Base-by-base conservation (phyloP, 495 filamentous ascomycete species). In the Copromyces sp. region DNA sequence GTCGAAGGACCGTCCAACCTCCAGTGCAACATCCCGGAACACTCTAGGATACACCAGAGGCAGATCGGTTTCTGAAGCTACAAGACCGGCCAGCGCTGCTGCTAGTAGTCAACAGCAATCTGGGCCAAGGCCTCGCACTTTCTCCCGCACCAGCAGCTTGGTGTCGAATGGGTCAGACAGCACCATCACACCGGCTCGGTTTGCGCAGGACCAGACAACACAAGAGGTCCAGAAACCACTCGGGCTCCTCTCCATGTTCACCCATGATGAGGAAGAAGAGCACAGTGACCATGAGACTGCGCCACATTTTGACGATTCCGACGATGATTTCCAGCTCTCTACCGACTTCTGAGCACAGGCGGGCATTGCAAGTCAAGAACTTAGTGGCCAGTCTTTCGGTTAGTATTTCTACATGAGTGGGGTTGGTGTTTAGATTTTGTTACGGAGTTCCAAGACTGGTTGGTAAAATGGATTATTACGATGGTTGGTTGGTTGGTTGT, bases 21-120 rank as follows among this genome's bases (percentile, higher is more conserved):
- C 92, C 24, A 85, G 83, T 8, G 85, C 82, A n/a, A 87, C 86
- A 12, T 94, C 94, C 14, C 87, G 88, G 70, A 91, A 87, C 68
- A 97, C 94, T 0, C 81, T 97, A 38, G 94, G 94, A 8, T 95
- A 94, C 78, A 89, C 88, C 69, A 92, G 91, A 77, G 93, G 94
- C 38, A 86, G 93, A 17, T 85, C 84, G 17, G 86, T 90, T 16
- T 90, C 90, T 1, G 79, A 80, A 7, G 77, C 78, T 7, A 76
- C 86, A 14, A 76, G 81, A 11, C 78, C 76, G 37, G 73, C 76
- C 39, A 79, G 61, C 2, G 70, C 68, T 8, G 39, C 75, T 40
- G 44, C 41, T 61, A 70, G 35, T 45, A 68, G 71, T 17, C 73
- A 68, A 37, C 45, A 72, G 11, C 75, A 74, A 42, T 59, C 70